Evolutionary conservation across 1,284 basidiomycete species (phyloP), one percentile per base, ranked within the genome.

Genomic region (Phylloporus sp.): DNA sequence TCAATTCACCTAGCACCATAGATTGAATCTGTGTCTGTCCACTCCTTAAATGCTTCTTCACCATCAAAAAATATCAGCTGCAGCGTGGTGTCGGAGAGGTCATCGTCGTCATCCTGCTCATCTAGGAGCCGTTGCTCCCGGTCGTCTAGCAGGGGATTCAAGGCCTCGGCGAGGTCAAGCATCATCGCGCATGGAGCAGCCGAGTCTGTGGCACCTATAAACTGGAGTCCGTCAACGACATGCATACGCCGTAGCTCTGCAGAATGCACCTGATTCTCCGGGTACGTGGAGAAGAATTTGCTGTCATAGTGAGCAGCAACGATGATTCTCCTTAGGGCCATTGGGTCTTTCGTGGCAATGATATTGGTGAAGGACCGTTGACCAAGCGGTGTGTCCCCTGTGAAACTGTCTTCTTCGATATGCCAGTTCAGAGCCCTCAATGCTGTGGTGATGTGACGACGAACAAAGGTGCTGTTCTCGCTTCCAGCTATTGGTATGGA

Each of bases 61-160:
- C 98, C 98, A 75, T 99, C 98, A 70, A 99, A 97, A 77, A 99
- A 98, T 27, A 99, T 85, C n/a, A 99, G 84, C 78, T 99, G 96
- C 20, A 99, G 80, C 1, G 97, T 97, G 12, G 92, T 94, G 69
- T 92, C 91, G 0, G 86, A 87, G 29, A 92, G 85, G 66, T 95
- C 92, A 43, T 93, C 90, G 68, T 96, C 92, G 27, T 92, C 92
- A 65, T 89, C 88, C 58, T 83, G 75, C 1, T 84, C 89, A 7
- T 87, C 83, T 19, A 89, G 83, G 3, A 93, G 70, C 27, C 89
- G 85, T 64, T 85, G 80, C 62, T 85, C 82, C n/a, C 92, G 86
- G 27, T 85, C 83, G 43, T 91, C 84, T 17, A 98, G 81, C 43
- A 97, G 80, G 0, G 83, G 90, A 80, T 86, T 89, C 49, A 99